Evolutionary conservation across 768 basidiomycete species (phyloP).

Genomic region (Rossbeevera mucosa): DNA sequence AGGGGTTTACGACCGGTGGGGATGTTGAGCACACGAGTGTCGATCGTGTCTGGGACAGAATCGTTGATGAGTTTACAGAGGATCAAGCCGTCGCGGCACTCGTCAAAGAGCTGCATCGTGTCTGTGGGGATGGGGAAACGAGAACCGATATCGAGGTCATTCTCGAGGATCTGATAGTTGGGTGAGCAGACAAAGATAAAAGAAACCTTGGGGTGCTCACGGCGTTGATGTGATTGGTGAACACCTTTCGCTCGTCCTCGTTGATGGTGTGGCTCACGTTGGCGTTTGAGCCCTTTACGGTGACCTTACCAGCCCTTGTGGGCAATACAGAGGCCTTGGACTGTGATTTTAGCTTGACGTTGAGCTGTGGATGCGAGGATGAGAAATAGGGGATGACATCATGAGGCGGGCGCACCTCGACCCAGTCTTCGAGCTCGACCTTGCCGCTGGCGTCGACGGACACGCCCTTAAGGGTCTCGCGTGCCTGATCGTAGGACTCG

Average conservation of each 20-base stretch:
- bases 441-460: constrained; percentile 93
- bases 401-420: constrained; percentile 61
- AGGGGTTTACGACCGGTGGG: constrained; percentile 73
- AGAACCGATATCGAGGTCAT: constrained; percentile 77
- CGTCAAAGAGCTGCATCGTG: constrained; percentile 98
- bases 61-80: constrained; percentile 99
- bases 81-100: constrained; percentile 91
- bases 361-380: constrained; percentile 47
- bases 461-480: constrained; percentile 90
- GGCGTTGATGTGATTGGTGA: constrained; percentile 97
- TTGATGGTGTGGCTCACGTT: constrained; percentile 97
- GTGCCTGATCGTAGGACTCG: constrained; percentile 84
- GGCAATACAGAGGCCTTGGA: constrained; percentile 41
- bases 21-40: constrained; percentile 96
- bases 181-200: constrained; percentile 1
- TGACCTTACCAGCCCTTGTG: constrained; percentile 83
- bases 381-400: constrained; percentile 21
- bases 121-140: constrained; percentile 90
- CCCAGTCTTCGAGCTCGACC: constrained; percentile 97
- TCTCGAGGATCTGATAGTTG: constrained; percentile 71
- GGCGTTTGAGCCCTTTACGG: constrained; percentile 89
- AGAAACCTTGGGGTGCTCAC: constrained; percentile 46
- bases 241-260: constrained; percentile 91
- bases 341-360: constrained; percentile 69
- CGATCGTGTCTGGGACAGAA: constrained; percentile 98